Evolutionary conservation across 495 filamentous ascomycete species (phyloP), one percentile per base, ranked within the genome.

Genomic region (Rhizodiscina lignyota): DNA sequence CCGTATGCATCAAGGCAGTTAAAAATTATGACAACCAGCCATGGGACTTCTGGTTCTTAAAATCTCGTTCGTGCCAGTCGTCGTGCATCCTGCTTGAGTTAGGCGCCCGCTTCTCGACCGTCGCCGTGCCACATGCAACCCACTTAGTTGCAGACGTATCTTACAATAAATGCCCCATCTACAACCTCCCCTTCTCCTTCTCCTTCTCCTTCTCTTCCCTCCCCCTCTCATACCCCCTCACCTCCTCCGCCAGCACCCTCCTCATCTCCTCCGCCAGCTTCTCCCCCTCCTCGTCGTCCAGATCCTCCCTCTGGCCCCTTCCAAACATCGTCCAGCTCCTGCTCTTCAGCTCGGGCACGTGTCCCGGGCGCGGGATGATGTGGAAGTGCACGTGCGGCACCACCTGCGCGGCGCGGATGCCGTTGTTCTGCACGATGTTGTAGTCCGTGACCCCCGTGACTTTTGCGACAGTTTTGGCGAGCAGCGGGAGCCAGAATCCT

Each of bases 351-450:
- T 58, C 61, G 17, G 42, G 41, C 30, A 47, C 46, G 51, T 39
- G 27, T 51, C 54, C 48, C 11, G 71, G 71, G 18, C 86, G 58
- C 2, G 86, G 86, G 30, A 94, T 87, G 18, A 96, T 66, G 44
- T 96, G 87, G 55, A 85, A 94, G 53, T 94, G 86, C 4, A 87
- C 76, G 55, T 94, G 86, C 16, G 75, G 74, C 2, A 96, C 83
- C 17, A 86, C 81, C 58, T 96, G 87, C 4, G 84, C 85, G 8
- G 87, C 87, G 18, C 79, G 63, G 0, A 69, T 71, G 2, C 86
- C 86, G 55, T 94, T 96, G 57, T 96, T 96, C 61, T 93, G 84
- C 40, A 93, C 80, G 16, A 94, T 68, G 56, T 96, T 96, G 75
- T 79, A 87, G 56, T 85, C 81, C 13, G 61, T 64, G 21, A 83